Conservation (phyloP, 208 protist genomes). For the Trypanosoma congolense region DNA sequence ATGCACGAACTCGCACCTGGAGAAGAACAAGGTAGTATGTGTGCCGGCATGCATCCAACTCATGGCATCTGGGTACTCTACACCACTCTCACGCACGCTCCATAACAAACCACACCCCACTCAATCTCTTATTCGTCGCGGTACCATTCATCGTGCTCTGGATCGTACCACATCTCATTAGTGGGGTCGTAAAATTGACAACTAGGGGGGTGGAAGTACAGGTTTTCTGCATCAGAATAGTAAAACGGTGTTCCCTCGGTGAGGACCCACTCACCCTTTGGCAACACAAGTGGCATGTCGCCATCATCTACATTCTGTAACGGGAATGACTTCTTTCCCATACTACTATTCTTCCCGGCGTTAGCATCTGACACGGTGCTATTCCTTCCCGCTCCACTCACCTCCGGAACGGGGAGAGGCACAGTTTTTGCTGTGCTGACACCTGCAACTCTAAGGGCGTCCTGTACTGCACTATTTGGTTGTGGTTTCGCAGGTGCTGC, state of each 20-base stretch:
- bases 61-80: too few species aligned
- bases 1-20: neutral
- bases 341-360: neutral
- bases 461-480: too few species aligned
- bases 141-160: slow-evolving; percentile 87
- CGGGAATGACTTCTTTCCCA: too few species aligned
- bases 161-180: slow-evolving; percentile 89
- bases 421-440: too few species aligned
- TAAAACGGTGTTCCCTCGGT: slow-evolving; percentile 85
- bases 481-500: too few species aligned
- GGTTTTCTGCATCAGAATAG: slow-evolving; percentile 79
- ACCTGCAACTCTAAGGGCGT: too few species aligned
- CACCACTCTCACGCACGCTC: too few species aligned
- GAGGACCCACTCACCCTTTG: slow-evolving; percentile 73
- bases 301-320: slow-evolving; percentile 46
- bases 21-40: neutral
- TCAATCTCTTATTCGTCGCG: slow-evolving; percentile 40
- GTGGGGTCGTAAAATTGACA: slow-evolving; percentile 88
- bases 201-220: slow-evolving; percentile 88
- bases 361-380: too few species aligned
- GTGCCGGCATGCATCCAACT: too few species aligned
- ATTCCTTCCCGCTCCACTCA: too few species aligned
- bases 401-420: too few species aligned
- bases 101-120: too few species aligned
- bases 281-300: slow-evolving; percentile 55